Evolutionary conservation across 371 early-diverging fungal genomes (phyloP), one percentile per base, ranked within the genome.

Genomic region (Gilbertella persicaria): DNA sequence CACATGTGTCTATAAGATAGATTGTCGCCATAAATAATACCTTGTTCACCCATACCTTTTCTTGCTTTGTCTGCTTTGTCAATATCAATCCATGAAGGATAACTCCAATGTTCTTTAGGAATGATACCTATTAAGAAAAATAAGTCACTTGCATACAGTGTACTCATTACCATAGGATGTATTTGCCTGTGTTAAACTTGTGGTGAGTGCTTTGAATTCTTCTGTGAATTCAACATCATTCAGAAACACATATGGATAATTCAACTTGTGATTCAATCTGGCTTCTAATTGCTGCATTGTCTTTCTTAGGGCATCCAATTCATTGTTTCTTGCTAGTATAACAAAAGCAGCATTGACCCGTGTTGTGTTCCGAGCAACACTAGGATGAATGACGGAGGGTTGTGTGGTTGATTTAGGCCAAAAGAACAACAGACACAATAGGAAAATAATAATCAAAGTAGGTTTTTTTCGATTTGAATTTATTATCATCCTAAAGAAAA

Each of bases 1-100:
- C 97, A 96, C 96, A 96, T 96, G 62, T 94, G 91, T 24, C 93
- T 82, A 69, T 97, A 96, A 8, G 90, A 86, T 62, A 88, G 83
- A 30, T 78, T 85, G 16, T 75, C 84, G 1, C 90, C 97, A 67
- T 96, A 95, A 20, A 91, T 86, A 17, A 93, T 63, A 14, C 78
- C 73, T 20, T 70, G 55, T 5, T 73, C 55, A 19, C 78, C 67
- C 86, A 93, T 79, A 21, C 64, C 55, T 17, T 71, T 56, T 56
- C 90, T 77, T 4, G 60, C 50, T 50, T 78, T 65, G 16, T 73
- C 71, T 2, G 90, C 91, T 50, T 77, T 81, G 25, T 79, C 68
- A 52, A 76, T 62, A 64, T 95, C 85, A 62, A 96, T 89, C 84
- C 87, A 91, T 19, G 50, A 61, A 0, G 98, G 97, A 56, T 86